These are phyloP conservation scores for Camelina neglecta DNA, from an alignment of 345 rosid genomes.

Conservation along the genomic window DNA sequence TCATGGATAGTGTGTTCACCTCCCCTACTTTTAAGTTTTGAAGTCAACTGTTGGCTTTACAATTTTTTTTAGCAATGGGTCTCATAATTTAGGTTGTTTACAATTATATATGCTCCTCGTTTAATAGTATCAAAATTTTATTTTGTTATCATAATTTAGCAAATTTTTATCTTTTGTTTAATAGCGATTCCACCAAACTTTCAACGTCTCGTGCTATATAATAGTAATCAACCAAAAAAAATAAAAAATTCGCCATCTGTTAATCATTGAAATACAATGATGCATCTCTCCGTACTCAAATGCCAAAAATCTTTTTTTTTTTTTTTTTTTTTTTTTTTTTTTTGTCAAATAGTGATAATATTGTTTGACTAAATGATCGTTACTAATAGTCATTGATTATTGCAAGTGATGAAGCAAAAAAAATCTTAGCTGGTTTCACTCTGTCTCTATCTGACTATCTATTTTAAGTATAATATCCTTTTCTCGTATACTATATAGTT, in stretches of 20 bases:
- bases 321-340: too few relatives aligned
- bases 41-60: constrained; percentile 28
- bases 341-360: too few relatives aligned
- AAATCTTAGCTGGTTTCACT: too few relatives aligned
- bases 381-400: too few relatives aligned
- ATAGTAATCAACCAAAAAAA: background rate
- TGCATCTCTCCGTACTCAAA: constrained; percentile 15
- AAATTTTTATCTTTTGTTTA: background rate
- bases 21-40: background rate
- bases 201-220: constrained; percentile 11
- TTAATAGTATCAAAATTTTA: background rate
- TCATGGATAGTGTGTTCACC: constrained; percentile 1
- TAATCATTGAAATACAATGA: background rate
- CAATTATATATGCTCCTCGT: background rate
- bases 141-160: background rate
- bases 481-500: background rate
- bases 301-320: background rate
- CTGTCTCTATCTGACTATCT: too few relatives aligned
- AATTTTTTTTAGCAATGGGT: background rate
- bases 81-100: background rate
- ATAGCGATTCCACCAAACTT: background rate
- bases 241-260: background rate
- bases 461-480: too few relatives aligned
- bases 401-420: too few relatives aligned
- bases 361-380: too few relatives aligned